Base-by-base conservation (phyloP, 2,329 filamentous ascomycete genomes). In the Ophiocordyceps sinensis region DNA sequence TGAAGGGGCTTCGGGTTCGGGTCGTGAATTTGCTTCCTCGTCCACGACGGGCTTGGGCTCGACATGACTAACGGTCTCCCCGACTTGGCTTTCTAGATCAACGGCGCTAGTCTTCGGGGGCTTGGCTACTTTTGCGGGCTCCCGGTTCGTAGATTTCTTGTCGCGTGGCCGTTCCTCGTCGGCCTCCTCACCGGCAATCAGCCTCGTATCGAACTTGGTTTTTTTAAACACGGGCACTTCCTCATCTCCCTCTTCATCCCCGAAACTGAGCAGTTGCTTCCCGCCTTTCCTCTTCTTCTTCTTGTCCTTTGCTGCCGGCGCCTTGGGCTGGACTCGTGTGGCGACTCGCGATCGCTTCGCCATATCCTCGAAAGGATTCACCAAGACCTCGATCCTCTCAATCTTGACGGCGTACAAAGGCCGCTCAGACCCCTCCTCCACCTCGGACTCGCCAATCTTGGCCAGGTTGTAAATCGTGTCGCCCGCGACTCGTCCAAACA, bases 381-480 rank as follows among this genome's bases (percentile, higher is more conserved):
- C 75, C 47, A 91, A 58, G 17, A 93, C 77, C 58, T 91, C 84
- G 26, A 83, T 67, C 17, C 70, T 67, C 4, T 76, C 78, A 44
- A 98, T 79, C 59, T 79, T 87, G 30, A 86, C 76, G 0, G 89
- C 82, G 58, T 94, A 98, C 38, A 93, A 62, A 2, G 89, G 89
- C 45, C 86, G 73, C 47, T 96, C 89, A 7, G 75, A 79, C 14
- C 79, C 81, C 41, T 85, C 80, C 23, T 81, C 75, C 15, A 93
- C 66, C 55, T 96, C 91, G 1, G 76, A 77, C 57, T 96, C 88
- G 17, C 83, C 87, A 70, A 96, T 94, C 62, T 88, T 93, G 55
- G 88, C 79, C 54, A 98, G 61, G 59, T 95, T 96, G 65, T 93
- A 98, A 42, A 98, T 91, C 14, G 89, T 95, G 49, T 96, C 86